phyloP scores from a whole-genome alignment of 306 rosid species.

The Vigna hirtella region DNA sequence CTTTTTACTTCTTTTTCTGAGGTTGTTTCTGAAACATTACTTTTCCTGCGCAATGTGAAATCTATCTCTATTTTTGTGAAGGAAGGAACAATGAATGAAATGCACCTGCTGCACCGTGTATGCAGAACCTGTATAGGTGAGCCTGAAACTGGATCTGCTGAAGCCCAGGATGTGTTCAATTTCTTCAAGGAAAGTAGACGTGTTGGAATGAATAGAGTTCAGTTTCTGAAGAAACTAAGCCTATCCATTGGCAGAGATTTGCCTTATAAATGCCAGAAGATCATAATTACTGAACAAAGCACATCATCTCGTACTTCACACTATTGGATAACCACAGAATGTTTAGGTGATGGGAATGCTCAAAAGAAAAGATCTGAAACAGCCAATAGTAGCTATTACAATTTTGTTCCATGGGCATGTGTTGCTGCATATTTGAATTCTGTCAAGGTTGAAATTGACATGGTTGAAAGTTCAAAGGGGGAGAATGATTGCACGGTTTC shows the following conservation, averaged over 20 bases:
- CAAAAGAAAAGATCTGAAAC: constrained; percentile 56
- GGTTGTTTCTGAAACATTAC: constrained; percentile 88
- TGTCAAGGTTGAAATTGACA: constrained; percentile 57
- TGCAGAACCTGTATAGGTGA: constrained; percentile 64
- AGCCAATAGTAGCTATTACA: constrained; percentile 55
- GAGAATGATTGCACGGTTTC: constrained; percentile 46
- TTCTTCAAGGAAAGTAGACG: constrained; percentile 62
- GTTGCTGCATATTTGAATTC: constrained; percentile 88
- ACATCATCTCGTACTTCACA: constrained; percentile 64
- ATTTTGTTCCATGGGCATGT: constrained; percentile 96
- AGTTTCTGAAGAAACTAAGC: constrained; percentile 74
- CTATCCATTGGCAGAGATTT: constrained; percentile 60
- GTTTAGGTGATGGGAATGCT: constrained; percentile 76
- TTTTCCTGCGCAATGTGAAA: constrained; percentile 85
- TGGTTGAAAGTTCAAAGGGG: constrained; percentile 46
- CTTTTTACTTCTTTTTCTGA: constrained; percentile 80
- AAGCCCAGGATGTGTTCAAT: constrained; percentile 70
- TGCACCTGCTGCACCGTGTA: constrained; percentile 84
- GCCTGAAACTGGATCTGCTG: constrained; percentile 65
- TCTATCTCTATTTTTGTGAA: constrained; percentile 79
- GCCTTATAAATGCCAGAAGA: constrained; percentile 84
- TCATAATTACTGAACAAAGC: constrained; percentile 68
- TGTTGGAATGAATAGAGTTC: constrained; percentile 75
- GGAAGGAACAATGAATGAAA: constrained; percentile 84
- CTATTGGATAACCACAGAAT: constrained; percentile 87